Conservation (phyloP, 176 grass and related monocot genomes). For the Triticum timopheevii region DNA sequence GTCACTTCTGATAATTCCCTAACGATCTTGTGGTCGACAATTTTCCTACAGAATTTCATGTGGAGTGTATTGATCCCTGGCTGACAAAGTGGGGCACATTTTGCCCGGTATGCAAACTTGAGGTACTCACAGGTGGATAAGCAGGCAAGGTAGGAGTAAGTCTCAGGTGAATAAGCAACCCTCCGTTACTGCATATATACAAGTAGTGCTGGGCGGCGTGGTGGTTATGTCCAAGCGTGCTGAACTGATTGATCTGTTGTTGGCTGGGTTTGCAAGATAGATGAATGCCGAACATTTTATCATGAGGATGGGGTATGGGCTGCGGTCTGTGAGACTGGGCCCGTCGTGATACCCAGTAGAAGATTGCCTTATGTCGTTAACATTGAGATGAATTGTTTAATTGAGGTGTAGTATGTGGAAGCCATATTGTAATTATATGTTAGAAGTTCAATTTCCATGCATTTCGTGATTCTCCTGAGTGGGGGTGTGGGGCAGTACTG, state of each 20-base stretch:
- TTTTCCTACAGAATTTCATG: slow-evolving; percentile 61
- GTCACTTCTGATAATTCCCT: neutral
- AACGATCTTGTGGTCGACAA: neutral
- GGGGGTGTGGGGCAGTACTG: neutral
- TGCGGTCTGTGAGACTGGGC: neutral
- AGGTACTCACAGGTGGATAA: slow-evolving; percentile 43
- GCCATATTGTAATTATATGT: neutral
- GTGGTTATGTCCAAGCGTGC: neutral
- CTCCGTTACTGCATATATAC: neutral
- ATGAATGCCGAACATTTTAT: neutral
- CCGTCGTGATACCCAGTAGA: neutral
- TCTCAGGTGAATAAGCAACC: slow-evolving; percentile 27
- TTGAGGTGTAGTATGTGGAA: neutral
- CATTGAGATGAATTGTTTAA: neutral
- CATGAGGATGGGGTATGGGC: neutral
- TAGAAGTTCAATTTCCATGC: neutral
- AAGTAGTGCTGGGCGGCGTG: neutral
- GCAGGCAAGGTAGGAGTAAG: slow-evolving; percentile 46
- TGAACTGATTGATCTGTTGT: neutral
- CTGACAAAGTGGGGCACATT: slow-evolving; percentile 85
- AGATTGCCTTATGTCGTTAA: neutral
- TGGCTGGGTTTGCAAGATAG: neutral
- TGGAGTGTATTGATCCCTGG: slow-evolving; percentile 78
- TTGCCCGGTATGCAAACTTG: slow-evolving; percentile 81
- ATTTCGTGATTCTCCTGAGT: neutral